Percentiles rank a stretch among this genome's conserved stretches.
Evolutionary conservation across 257 asterid genomes (phyloP).

Genomic region (Nicotiana paniculata): DNA sequence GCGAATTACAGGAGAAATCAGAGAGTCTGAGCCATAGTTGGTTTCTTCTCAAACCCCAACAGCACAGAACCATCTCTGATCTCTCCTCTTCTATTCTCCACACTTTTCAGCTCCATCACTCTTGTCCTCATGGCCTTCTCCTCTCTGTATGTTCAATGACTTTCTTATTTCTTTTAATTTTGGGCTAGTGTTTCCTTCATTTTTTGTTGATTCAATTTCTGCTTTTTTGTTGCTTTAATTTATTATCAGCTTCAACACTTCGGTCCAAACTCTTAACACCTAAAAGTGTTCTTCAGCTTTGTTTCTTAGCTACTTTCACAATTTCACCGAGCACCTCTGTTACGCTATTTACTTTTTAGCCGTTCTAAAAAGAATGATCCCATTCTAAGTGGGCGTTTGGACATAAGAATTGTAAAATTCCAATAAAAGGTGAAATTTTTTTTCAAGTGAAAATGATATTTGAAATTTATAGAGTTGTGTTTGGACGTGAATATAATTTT

Average conservation of each 20-base stretch:
- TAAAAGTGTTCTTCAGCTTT: too few relatives aligned
- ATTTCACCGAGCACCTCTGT: background rate
- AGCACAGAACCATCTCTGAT: conserved; percentile 43
- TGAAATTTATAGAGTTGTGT: too few relatives aligned
- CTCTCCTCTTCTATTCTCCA: conserved; percentile 46
- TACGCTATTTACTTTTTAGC: too few relatives aligned
- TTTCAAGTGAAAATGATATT: too few relatives aligned
- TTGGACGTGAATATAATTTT: too few relatives aligned
- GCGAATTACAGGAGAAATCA: conserved; percentile 42
- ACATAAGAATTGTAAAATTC: too few relatives aligned
- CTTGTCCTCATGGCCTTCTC: conserved; percentile 81
- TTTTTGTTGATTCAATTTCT: background rate
- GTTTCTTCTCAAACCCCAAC: conserved; percentile 62
- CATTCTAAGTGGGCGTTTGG: too few relatives aligned
- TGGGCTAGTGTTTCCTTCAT: background rate
- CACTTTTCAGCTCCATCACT: conserved; percentile 57
- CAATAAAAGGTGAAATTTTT: too few relatives aligned
- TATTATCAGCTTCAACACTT: too few relatives aligned
- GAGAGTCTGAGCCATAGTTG: conserved; percentile 63
- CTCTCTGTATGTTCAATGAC: conserved; percentile 42
- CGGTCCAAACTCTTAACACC: too few relatives aligned
- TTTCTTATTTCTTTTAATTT: background rate
- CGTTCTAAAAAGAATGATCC: too few relatives aligned
- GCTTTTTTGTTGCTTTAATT: background rate
- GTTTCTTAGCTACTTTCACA: background rate